A percentile compares a stretch with the other conserved stretches of the same genome.
phyloP scores from a whole-genome alignment of 176 grass and related monocot genomes.

The Oryza glumipatula region DNA sequence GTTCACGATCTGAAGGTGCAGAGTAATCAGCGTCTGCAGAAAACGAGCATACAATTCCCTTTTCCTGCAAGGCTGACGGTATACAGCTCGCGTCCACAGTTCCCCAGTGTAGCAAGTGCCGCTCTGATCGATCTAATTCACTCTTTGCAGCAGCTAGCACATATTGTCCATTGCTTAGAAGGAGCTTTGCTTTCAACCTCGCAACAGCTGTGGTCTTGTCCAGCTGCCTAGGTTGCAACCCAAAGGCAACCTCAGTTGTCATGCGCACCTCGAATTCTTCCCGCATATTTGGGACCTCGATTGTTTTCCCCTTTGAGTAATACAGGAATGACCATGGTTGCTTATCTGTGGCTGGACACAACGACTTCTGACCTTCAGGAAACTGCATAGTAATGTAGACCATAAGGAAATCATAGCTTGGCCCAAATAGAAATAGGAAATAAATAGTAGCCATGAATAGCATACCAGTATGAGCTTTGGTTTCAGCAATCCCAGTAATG shows the following conservation, averaged over 20 bases:
- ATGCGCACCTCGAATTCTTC: slow-evolving; percentile 59
- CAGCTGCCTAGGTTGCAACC: slow-evolving; percentile 66
- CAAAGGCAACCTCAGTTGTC: slow-evolving; percentile 45
- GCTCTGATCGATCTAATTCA: slow-evolving; percentile 27
- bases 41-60: slow-evolving; percentile 54
- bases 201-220: slow-evolving; percentile 60
- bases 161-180: slow-evolving; percentile 69
- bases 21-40: slow-evolving; percentile 8
- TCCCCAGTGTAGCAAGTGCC: slow-evolving; percentile 57
- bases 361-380: slow-evolving; percentile 57
- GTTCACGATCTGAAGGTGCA: neutral
- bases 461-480: slow-evolving; percentile 82
- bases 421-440: slow-evolving; percentile 5
- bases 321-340: slow-evolving; percentile 57
- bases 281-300: slow-evolving; percentile 44
- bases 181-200: slow-evolving; percentile 66
- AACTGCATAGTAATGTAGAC: slow-evolving; percentile 52
- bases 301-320: slow-evolving; percentile 63
- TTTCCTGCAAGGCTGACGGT: slow-evolving; percentile 54
- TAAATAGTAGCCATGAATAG: neutral
- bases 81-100: slow-evolving; percentile 49
- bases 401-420: neutral
- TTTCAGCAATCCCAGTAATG: slow-evolving; percentile 63
- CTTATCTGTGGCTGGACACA: slow-evolving; percentile 40
- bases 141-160: slow-evolving; percentile 46